Evolutionary conservation across 192 early-diverging fungal genomes (phyloP), one percentile per base, ranked within the genome.

Genomic region (Coemansia sp.): DNA sequence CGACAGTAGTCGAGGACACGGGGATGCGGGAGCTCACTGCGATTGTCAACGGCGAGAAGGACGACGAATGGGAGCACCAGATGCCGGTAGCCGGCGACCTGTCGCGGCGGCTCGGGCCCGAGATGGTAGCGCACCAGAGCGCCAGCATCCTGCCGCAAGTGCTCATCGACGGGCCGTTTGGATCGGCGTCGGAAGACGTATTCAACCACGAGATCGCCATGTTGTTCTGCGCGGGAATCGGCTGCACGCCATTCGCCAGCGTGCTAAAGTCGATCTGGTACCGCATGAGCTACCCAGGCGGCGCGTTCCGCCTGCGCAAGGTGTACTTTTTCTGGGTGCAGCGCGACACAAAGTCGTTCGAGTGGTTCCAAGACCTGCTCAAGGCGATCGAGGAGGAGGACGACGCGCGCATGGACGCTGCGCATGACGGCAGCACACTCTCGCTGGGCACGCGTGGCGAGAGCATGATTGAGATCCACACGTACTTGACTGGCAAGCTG

Each of bases 321-420:
- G 91, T 91, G 11, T 93, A 93, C 67, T 94, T 94, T 62, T 78
- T 92, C 73, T 94, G 92, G 92, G 80, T 88, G 32, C 89, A 88
- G 69, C 83, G 92, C 21, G 91, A 92, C 70, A 88, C 86, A 56
- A 85, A 88, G 55, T 87, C 87, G 12, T 93, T 94, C 51, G 92
- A 94, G 67, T 92, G 91, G 89, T 94, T 94, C 80, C 87, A 88
- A 72, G 89, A 91, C 59, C 70, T 94, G 49, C 84, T 94, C 52
- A 77, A 82, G 62, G 90, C 89, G 11, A 83, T 93, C 27, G 91
- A 93, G 59, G 87, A 91, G 47, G 89, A 91, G 62, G 88, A 91
- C 64, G 74, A 77, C 22, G 68, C 67, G 29, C 67, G 73, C 3
- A 66, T 77, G 56, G 52, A 63, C 27, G 35, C 49, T 25, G 56